Percentiles rank a stretch among this genome's conserved stretches.
Conservation (phyloP, 257 asterid genomes). For the Nicotiana otophora region DNA sequence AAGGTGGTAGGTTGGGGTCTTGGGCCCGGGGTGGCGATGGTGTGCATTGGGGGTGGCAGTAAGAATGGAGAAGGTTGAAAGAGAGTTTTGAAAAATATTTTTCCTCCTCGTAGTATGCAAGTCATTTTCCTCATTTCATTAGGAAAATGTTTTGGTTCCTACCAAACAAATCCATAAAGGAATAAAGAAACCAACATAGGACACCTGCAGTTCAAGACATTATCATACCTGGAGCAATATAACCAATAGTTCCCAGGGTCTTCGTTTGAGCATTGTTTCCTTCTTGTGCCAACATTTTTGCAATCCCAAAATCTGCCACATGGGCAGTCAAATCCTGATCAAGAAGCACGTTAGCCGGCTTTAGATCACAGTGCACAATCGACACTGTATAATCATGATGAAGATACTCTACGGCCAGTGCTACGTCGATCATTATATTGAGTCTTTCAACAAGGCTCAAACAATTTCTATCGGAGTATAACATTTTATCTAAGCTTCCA, state of each 20-base stretch:
- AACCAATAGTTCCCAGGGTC: slow-evolving; percentile 43
- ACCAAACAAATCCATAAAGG: background rate
- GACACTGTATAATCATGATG: slow-evolving; percentile 33
- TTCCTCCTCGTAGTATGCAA: no score
- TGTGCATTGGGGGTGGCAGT: no score
- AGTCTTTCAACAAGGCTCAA: slow-evolving; percentile 28
- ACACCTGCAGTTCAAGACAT: background rate
- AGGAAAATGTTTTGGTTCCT: no score
- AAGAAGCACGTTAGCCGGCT: slow-evolving; percentile 43
- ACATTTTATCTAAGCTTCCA: slow-evolving; percentile 33
- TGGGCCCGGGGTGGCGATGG: no score
- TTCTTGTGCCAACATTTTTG: slow-evolving; percentile 32
- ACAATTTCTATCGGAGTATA: slow-evolving; percentile 14
- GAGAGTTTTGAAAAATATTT: no score
- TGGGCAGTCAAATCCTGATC: slow-evolving; percentile 40
- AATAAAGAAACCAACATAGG: background rate
- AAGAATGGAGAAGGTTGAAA: no score
- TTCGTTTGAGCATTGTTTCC: slow-evolving; percentile 19
- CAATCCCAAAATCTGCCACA: slow-evolving; percentile 42
- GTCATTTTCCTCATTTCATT: no score
- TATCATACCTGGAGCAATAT: slow-evolving; percentile 45
- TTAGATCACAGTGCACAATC: slow-evolving; percentile 41
- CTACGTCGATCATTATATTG: slow-evolving; percentile 29
- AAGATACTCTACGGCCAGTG: slow-evolving; percentile 38
- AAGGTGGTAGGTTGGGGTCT: no score